These are phyloP conservation scores for Rhodotorula glutinis DNA, from an alignment of 1,284 basidiomycete genomes.

Conservation along the genomic window DNA sequence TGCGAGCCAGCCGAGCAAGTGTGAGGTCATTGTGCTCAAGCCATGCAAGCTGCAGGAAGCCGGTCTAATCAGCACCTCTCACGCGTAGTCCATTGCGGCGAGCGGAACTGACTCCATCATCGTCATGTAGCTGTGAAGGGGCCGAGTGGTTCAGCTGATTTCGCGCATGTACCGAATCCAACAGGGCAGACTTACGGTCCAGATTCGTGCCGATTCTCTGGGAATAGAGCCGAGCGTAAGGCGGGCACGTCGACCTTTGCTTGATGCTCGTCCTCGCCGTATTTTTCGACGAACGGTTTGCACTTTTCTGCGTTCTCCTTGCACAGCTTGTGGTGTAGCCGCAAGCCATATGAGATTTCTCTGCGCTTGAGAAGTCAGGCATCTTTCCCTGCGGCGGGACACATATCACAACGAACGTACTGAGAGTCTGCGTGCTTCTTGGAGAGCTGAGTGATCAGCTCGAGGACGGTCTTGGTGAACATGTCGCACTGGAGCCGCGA, in stretches of 20 bases:
- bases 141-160: too few species aligned
- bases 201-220: not conserved
- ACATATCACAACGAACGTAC: not conserved
- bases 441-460: constrained; percentile 1
- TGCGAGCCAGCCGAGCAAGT: constrained; percentile 12
- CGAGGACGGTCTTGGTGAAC: constrained; percentile 3
- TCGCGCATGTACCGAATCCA: too few species aligned
- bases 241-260: constrained; percentile 3
- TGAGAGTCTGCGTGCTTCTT: constrained; percentile 3
- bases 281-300: constrained; percentile 6
- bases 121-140: not conserved
- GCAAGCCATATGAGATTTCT: constrained; percentile 3
- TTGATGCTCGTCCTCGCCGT: constrained; percentile 6
- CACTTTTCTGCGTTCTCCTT: not conserved
- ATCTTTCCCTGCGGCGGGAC: too few species aligned
- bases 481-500: constrained; percentile 1
- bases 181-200: not conserved
- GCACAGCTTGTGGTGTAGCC: constrained; percentile 15
- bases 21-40: constrained; percentile 3
- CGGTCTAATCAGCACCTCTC: too few species aligned
- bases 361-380: not conserved
- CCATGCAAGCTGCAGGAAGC: constrained; percentile 2
- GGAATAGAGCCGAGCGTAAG: constrained; percentile 1
- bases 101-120: constrained; percentile 5
- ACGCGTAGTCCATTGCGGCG: too few species aligned